phyloP scores from a whole-genome alignment of 2,329 filamentous ascomycete genomes.

The Ascochyta koolunga region DNA sequence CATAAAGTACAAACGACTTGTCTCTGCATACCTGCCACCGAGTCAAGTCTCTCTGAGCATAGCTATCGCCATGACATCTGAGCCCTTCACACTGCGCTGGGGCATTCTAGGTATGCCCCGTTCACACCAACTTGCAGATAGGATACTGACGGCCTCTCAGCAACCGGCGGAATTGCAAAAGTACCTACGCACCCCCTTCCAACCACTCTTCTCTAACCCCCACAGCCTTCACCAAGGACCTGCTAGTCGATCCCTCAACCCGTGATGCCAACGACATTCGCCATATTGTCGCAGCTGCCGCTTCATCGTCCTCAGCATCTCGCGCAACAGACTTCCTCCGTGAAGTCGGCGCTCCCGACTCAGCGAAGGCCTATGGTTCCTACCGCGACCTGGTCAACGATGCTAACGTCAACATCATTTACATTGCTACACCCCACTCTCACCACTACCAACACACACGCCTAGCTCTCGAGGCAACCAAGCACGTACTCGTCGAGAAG shows the following conservation, averaged over 20 bases:
- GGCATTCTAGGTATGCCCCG: conserved; percentile 29
- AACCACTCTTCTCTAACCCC: neutral
- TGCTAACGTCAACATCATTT: conserved; percentile 79
- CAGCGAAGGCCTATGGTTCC: conserved; percentile 74
- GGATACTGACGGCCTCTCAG: conserved; percentile 55
- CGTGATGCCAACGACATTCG: conserved; percentile 72
- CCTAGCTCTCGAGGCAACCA: conserved; percentile 78
- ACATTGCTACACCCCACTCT: conserved; percentile 86
- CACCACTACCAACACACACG: conserved; percentile 91
- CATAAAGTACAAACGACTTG: neutral
- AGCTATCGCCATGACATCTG: conserved; percentile 20
- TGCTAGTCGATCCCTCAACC: conserved; percentile 72
- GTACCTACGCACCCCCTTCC: neutral
- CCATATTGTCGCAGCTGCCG: conserved; percentile 75
- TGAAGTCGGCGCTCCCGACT: conserved; percentile 68
- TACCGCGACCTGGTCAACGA: conserved; percentile 81
- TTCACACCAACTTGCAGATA: neutral
- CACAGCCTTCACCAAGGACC: conserved; percentile 65
- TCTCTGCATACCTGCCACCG: neutral
- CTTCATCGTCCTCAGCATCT: conserved; percentile 72
- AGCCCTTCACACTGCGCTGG: conserved; percentile 31
- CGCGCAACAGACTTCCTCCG: conserved; percentile 75
- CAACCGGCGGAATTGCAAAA: conserved; percentile 50
- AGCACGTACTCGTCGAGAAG: conserved; percentile 90
- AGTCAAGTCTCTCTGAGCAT: neutral